Base-by-base conservation (phyloP, 805 yeast genomes). In the Kazachstania taianensis region DNA sequence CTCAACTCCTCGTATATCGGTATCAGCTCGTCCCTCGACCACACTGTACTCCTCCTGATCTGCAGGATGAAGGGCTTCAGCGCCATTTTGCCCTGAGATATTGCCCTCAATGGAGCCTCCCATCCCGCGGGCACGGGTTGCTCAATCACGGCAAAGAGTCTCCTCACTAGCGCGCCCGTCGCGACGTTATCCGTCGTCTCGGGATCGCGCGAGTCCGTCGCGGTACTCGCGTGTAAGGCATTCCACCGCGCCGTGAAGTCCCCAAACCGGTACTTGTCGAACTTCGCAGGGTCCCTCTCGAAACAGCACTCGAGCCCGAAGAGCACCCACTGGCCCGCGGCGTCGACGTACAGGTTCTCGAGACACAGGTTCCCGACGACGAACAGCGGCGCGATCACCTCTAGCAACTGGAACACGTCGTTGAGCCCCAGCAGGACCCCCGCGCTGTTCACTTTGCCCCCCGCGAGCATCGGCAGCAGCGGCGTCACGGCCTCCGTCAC, bases 291-390 rank as follows among this genome's bases (percentile, higher is more conserved):
- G 0, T 70, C 67, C 55, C 24, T 38, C n/a, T 59, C 35, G 53
- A 36, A 24, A 28, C 57, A 54, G 24, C 54, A 37, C 55, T 87
- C 96, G 48, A 86, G 75, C 1, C 95, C 94, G 40, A 81, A 81
- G 19, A 87, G 53, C 40, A 75, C 78, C 89, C 94, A 84, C 50
- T 81, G 94, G 10, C 96, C 94, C 12, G 65, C 51, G 20, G 66
- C 70, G 37, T 72, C 79, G 12, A 83, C 75, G 52, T 63, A 86
- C 1, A 87, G 68, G 1, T 81, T 71, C 28, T 70, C 64, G 14
- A 61, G 45, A 39, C 71, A 66, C 9, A 84, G 44, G 40, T 75
- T 74, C 5, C 86, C 89, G 49, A 82, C 80, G 5, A 80, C 62
- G 18, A 79, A 72, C 16, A 28, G 10, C 9, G 33, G 28, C 4